Base-by-base conservation (phyloP, 306 rosid species). In the Citrullus colocynthis region DNA sequence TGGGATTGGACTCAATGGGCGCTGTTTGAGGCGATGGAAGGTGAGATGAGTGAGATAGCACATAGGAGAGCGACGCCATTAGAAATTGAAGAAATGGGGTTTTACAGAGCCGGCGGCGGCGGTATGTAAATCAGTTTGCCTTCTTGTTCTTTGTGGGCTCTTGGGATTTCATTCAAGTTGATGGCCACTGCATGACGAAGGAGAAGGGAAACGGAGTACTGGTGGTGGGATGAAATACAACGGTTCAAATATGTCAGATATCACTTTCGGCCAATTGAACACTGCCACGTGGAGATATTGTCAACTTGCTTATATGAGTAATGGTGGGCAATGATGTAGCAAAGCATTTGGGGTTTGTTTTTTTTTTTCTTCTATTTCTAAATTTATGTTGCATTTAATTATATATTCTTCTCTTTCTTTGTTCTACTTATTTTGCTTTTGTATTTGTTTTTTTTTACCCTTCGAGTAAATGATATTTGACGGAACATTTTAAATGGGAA, bases 1-100 rank as follows among this genome's bases (percentile, higher is more conserved):
- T 72, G 75, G 57, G 57, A 32, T 7, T 44, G 11, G 20, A 70
- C 11, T 70, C 75, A 44, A 70, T 6, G 57, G 57, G 56, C 76
- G 39, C 6, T 20, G 56, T 4, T 4, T 69, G 75, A 24, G 76
- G 76, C 20, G 76, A 48, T 34, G 5, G 44, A 48, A 49, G 60
- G 12, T 28, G 41, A 11, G 59, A 71, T 16, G 76, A 24, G 18
- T 48, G 76, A 71, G 76, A 72, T 6, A 72, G 59, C 59, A 49
- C 59, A 49, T 52, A 49, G 59, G 76, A 72, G 37, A 72, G 44
- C 42, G 76, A 72, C 9, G 76, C 60, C 76, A 72, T 72, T 64
- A 17, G 48, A 64, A 37, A 36, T 32, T 3, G 69, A 34, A 34
- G 69, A 62, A 62, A 32, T 36, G 45, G 24, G 28, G 48, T 36